A percentile compares a stretch with the other conserved stretches of the same genome.
Conservation (phyloP, 2,329 filamentous ascomycete genomes). For the Hypomyces perniciosus region DNA sequence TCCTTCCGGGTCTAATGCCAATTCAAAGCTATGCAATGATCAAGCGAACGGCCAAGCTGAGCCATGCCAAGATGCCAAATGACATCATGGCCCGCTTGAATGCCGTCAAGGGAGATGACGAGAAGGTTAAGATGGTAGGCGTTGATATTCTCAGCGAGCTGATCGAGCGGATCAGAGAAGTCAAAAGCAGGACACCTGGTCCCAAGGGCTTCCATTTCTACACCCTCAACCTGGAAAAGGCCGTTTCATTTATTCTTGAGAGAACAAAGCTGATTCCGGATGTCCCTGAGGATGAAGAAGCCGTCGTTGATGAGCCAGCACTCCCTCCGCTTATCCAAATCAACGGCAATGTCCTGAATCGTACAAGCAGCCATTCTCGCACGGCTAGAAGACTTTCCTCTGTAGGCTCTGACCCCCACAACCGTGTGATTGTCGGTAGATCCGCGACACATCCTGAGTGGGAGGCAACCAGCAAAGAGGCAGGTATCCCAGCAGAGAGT, state of each 20-base stretch:
- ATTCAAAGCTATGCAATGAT: slow-evolving; percentile 97
- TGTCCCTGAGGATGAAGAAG: slow-evolving; percentile 46
- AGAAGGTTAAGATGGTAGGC: slow-evolving; percentile 72
- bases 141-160: slow-evolving; percentile 82
- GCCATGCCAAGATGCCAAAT: slow-evolving; percentile 75
- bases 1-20: slow-evolving; percentile 94
- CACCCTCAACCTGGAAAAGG: slow-evolving; percentile 92
- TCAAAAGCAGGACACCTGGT: slow-evolving; percentile 50
- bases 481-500: slow-evolving; percentile 65
- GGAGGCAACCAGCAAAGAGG: slow-evolving; percentile 71
- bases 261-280: slow-evolving; percentile 74
- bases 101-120: slow-evolving; percentile 70
- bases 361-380: slow-evolving; percentile 28
- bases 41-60: slow-evolving; percentile 87
- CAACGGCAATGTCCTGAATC: slow-evolving; percentile 40
- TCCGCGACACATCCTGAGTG: slow-evolving; percentile 54
- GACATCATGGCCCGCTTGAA: slow-evolving; percentile 65
- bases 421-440: slow-evolving; percentile 73
- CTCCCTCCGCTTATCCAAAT: slow-evolving; percentile 32
- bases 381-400: slow-evolving; percentile 63
- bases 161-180: slow-evolving; percentile 66
- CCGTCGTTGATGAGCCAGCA: slow-evolving; percentile 40
- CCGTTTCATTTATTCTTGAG: slow-evolving; percentile 88
- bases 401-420: slow-evolving; percentile 77
- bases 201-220: slow-evolving; percentile 93